Base-by-base conservation (phyloP, 768 basidiomycete genomes). In the Mrakia frigida region DNA sequence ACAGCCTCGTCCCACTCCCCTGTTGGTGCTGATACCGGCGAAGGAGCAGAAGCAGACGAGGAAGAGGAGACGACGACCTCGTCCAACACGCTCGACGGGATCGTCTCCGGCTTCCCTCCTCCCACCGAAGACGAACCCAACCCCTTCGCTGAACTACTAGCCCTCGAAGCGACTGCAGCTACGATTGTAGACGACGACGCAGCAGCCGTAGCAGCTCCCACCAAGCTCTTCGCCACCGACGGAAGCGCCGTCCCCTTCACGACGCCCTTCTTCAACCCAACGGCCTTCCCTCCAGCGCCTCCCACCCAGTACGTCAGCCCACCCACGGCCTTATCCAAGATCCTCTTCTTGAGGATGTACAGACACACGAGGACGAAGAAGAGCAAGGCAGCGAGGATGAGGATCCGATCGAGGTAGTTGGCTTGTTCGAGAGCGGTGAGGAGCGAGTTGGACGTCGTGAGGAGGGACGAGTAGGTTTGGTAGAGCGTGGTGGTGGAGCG, bases 381-480 rank as follows among this genome's bases (percentile, higher is more conserved):
- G 16, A 86, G 82, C 50, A 98, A 88, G 0, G 88, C 92, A 2
- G 89, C 86, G 74, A 94, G 84, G 80, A 99, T 90, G 78, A 98
- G 85, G 39, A 97, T 82, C 9, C 95, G 90, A 85, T 99, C 97
- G 28, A 95, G 85, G 89, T 92, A 90, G 85, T 98, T 95, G 23
- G 94, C 88, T 77, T 90, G 90, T 84, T 97, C 92, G 68, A 99
- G 89, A 0, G 90, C 89, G 21, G 90, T 92, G 79, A 98, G 89
- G 78, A 99, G 88, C 37, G 90, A 87, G 80, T 91, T 91, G 3
- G 94, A 96, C 63, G 91, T 89, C 70, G 86, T 85, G 82, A 98
- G 88, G 74, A 95, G 82, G 71, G 86, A 85, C 50, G 86, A 87
- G 77, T 96, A 89, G 6, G 86, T 86, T 80, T 93, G 91, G 80